Percentiles rank a stretch among this genome's conserved stretches.
Evolutionary conservation across 208 protist genomes (phyloP).

Genomic region (Acanthamoeba healyi): DNA sequence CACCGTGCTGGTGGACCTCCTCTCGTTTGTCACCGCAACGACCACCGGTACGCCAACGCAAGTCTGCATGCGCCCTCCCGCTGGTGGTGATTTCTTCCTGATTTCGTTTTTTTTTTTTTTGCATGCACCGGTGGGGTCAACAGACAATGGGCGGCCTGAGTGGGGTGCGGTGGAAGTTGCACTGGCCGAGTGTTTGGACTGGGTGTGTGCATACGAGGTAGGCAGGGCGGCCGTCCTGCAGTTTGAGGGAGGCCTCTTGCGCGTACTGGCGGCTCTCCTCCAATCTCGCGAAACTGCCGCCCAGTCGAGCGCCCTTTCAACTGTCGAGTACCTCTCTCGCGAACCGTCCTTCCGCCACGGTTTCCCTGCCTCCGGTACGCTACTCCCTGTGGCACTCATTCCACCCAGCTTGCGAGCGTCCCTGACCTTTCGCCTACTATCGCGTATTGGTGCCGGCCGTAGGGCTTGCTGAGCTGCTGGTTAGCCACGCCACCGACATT

Average conservation of each 20-base stretch:
- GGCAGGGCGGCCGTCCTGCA: not conserved
- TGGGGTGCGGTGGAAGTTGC: not conserved
- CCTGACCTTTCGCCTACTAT: too few species aligned
- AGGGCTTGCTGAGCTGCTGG: not conserved
- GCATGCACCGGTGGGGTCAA: too few species aligned
- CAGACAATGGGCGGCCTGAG: not conserved
- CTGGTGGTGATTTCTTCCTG: too few species aligned
- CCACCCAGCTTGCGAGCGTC: too few species aligned
- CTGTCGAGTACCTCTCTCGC: slow-evolving; percentile 21
- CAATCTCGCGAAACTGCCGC: not conserved
- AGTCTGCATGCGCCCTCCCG: not conserved
- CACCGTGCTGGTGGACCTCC: not conserved
- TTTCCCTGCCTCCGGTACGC: not conserved
- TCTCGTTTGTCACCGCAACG: not conserved
- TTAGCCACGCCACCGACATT: not conserved
- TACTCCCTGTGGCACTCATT: not conserved
- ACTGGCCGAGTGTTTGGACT: not conserved
- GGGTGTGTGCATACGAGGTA: not conserved
- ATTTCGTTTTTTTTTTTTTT: too few species aligned
- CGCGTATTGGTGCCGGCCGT: not conserved
- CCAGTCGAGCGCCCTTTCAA: not conserved
- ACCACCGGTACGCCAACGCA: not conserved
- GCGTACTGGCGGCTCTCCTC: not conserved
- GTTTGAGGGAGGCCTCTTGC: not conserved
- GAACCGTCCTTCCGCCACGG: not conserved